A percentile compares a stretch with the other conserved stretches of the same genome.
phyloP scores from a whole-genome alignment of 2,329 filamentous ascomycete species.

The Bretziella fagacearum region DNA sequence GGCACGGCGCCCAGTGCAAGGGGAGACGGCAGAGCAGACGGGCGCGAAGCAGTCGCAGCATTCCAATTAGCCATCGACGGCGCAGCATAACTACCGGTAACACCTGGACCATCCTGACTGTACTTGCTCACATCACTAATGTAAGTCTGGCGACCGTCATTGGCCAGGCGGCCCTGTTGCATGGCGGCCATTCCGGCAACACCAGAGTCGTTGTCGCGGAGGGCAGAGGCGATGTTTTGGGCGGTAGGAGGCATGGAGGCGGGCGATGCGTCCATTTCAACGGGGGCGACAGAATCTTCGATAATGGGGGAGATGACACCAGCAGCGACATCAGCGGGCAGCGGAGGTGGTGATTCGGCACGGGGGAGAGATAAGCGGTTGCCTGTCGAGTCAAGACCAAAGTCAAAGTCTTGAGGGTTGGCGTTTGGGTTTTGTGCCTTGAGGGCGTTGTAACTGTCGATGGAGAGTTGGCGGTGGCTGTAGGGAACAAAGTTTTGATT shows the following conservation, averaged over 20 bases:
- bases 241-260: constrained; percentile 22
- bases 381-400: constrained; percentile 28
- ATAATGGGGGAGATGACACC: constrained; percentile 34
- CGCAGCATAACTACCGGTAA: neutral
- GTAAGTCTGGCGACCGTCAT: constrained; percentile 23
- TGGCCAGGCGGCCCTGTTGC: constrained; percentile 33
- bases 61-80: constrained; percentile 7
- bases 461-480: constrained; percentile 17
- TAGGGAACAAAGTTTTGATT: constrained; percentile 10
- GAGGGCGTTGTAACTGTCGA: constrained; percentile 21
- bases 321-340: constrained; percentile 30
- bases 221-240: constrained; percentile 11
- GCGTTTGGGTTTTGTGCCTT: constrained; percentile 6
- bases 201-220: constrained; percentile 51
- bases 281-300: constrained; percentile 17
- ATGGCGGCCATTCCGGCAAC: constrained; percentile 57
- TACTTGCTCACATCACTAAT: constrained; percentile 57
- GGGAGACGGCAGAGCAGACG: constrained; percentile 26
- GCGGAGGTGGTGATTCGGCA: constrained; percentile 47
- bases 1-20: constrained; percentile 6
- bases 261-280: constrained; percentile 65
- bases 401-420: constrained; percentile 8
- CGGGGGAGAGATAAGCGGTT: constrained; percentile 32
- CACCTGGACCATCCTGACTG: constrained; percentile 35
- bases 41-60: constrained; percentile 22